These are phyloP conservation scores for Penicillium egyptiacum DNA, from an alignment of 495 filamentous ascomycete genomes.

Conservation along the genomic window DNA sequence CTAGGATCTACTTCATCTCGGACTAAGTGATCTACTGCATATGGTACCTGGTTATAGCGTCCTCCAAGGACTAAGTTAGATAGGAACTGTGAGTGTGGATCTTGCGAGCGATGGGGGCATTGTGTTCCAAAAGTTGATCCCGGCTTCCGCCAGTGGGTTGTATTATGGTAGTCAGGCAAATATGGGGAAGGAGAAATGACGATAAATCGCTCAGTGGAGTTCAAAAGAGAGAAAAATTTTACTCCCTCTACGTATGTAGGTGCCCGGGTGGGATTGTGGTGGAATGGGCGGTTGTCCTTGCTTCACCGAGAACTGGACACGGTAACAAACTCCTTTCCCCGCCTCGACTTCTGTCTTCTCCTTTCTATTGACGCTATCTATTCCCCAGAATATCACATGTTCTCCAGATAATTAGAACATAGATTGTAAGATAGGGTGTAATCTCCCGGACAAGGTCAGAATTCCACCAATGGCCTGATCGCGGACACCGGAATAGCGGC, in stretches of 20 bases:
- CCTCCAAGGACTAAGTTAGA: not conserved
- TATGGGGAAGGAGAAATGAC: constrained; percentile 23
- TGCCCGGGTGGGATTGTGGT: not conserved
- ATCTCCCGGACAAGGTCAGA: not conserved
- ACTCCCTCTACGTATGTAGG: not conserved
- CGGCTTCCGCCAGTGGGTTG: not conserved
- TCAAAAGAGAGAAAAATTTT: not conserved
- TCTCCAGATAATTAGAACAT: not conserved
- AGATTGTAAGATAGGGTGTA: constrained; percentile 5
- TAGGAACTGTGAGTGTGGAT: not conserved
- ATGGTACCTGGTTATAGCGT: constrained; percentile 6
- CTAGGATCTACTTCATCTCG: constrained; percentile 1
- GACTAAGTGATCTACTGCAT: constrained; percentile 13
- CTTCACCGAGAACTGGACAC: constrained; percentile 31
- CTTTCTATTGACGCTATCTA: not conserved
- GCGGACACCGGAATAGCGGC: constrained; percentile 37
- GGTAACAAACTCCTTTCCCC: constrained; percentile 6
- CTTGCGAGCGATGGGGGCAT: constrained; percentile 3
- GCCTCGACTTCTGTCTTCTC: not conserved
- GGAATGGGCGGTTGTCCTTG: not conserved
- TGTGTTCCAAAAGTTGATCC: not conserved
- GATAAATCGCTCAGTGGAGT: constrained; percentile 18
- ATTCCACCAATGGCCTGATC: constrained; percentile 16
- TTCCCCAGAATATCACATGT: constrained; percentile 14
- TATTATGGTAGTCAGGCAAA: constrained; percentile 6